Percentiles rank a stretch among this genome's conserved stretches.
phyloP scores from a whole-genome alignment of 192 early-diverging fungal species.

The Coemansia sp. region DNA sequence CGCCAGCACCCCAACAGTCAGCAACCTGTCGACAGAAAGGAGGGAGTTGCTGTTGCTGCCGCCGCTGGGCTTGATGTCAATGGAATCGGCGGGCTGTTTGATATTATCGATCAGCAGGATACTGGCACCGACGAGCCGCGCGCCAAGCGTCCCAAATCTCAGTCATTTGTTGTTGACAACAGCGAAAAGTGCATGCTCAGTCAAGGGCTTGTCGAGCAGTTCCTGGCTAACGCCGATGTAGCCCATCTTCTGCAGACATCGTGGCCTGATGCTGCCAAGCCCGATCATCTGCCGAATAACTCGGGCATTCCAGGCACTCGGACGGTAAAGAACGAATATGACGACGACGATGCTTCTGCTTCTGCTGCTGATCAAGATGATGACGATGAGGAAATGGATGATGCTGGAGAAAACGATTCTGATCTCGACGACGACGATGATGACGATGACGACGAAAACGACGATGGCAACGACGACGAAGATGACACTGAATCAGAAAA shows the following conservation, averaged over 20 bases:
- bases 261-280: conserved; percentile 6
- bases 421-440: conserved; percentile 15
- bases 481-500: background rate
- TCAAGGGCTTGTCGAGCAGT: conserved; percentile 27
- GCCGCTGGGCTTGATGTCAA: conserved; percentile 5
- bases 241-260: conserved; percentile 25
- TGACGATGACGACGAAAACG: background rate
- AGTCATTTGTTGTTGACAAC: conserved; percentile 9
- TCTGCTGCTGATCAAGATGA: too few species aligned
- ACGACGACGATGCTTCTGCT: conserved; percentile 31
- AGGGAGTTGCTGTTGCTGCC: too few species aligned
- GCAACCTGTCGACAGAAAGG: background rate
- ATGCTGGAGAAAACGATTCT: conserved; percentile 10
- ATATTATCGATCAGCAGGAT: background rate
- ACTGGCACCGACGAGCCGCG: conserved; percentile 8
- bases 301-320: background rate
- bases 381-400: conserved; percentile 14
- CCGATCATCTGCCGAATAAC: background rate
- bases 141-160: conserved; percentile 36
- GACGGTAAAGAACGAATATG: conserved; percentile 7
- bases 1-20: background rate
- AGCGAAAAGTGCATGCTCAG: conserved; percentile 8
- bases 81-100: conserved; percentile 17
- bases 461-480: background rate
- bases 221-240: conserved; percentile 28